Percentiles rank a stretch among this genome's conserved stretches.
Conservation (phyloP, 192 early-diverging fungal genomes). For the Spizellomyces punctatus region DNA sequence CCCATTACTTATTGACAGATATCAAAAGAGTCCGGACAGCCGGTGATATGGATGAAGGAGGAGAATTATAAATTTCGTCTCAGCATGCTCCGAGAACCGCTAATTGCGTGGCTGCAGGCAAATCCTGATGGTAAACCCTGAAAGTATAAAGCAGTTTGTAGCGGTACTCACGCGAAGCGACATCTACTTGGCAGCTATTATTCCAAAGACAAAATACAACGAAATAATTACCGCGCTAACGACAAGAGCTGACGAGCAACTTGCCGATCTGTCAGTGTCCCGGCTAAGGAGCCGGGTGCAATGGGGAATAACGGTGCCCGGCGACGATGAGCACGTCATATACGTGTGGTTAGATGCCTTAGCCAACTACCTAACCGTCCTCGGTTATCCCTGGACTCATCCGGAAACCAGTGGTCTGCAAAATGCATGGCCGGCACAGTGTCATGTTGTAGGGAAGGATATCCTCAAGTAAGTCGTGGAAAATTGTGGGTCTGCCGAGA, state of each 20-base stretch:
- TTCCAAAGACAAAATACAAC: slow-evolving; percentile 58
- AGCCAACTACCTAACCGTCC: slow-evolving; percentile 86
- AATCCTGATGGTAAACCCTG: slow-evolving; percentile 48
- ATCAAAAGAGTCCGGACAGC: slow-evolving; percentile 80
- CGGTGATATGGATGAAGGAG: slow-evolving; percentile 87
- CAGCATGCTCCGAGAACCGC: slow-evolving; percentile 57
- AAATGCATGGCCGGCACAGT: slow-evolving; percentile 63
- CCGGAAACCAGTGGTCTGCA: slow-evolving; percentile 34
- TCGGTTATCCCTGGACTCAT: slow-evolving; percentile 77
- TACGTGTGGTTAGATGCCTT: slow-evolving; percentile 99
- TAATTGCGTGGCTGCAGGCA: slow-evolving; percentile 71
- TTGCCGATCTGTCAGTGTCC: slow-evolving; percentile 86
- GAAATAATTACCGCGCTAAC: slow-evolving; percentile 21
- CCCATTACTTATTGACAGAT: slow-evolving; percentile 31
- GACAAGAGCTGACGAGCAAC: slow-evolving; percentile 14
- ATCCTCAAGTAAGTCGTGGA: slow-evolving; percentile 67
- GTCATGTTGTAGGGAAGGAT: slow-evolving; percentile 94
- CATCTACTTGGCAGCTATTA: slow-evolving; percentile 50
- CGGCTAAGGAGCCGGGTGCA: slow-evolving; percentile 71
- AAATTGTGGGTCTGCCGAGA: not conserved
- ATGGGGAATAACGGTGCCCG: slow-evolving; percentile 94
- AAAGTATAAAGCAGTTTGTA: not conserved
- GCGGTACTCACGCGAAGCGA: not conserved
- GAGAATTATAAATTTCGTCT: slow-evolving; percentile 94
- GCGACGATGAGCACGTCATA: slow-evolving; percentile 83